These are phyloP conservation scores for Neohortaea acidophila DNA, from an alignment of 495 filamentous ascomycete species.

Conservation along the genomic window DNA sequence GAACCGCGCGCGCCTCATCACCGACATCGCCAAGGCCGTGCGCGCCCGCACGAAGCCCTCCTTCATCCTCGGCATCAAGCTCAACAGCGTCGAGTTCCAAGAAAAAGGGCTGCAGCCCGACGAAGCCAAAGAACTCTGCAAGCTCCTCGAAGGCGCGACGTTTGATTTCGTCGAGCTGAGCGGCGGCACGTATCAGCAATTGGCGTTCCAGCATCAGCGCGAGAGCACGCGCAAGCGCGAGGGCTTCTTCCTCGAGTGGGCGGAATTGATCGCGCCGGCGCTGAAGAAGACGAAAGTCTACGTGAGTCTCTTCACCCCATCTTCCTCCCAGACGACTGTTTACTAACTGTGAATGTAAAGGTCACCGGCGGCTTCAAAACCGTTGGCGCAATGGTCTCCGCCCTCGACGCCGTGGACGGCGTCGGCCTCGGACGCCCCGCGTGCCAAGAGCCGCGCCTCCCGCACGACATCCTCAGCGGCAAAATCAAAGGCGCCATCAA, in stretches of 20 bases:
- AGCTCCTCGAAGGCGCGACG: slow-evolving; percentile 35
- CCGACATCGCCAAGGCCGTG: slow-evolving; percentile 21
- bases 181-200: slow-evolving; percentile 47
- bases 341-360: too few relatives aligned
- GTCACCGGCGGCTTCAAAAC: slow-evolving; percentile 51
- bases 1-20: slow-evolving; percentile 27
- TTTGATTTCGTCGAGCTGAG: slow-evolving; percentile 54
- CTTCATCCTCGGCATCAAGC: slow-evolving; percentile 50
- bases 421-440: slow-evolving; percentile 41
- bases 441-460: slow-evolving; percentile 37
- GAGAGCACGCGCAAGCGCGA: slow-evolving; percentile 44
- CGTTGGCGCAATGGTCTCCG: slow-evolving; percentile 45
- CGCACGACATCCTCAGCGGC: slow-evolving; percentile 34
- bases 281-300: slow-evolving; percentile 40
- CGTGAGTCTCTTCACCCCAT: too few relatives aligned
- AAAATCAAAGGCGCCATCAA: slow-evolving; percentile 34
- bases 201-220: slow-evolving; percentile 37
- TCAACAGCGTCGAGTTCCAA: slow-evolving; percentile 58
- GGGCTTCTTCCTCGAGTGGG: slow-evolving; percentile 53
- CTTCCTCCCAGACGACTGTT: too few relatives aligned
- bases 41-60: slow-evolving; percentile 15
- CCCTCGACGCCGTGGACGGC: slow-evolving; percentile 38
- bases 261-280: slow-evolving; percentile 41
- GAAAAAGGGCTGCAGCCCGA: slow-evolving; percentile 40
- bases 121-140: slow-evolving; percentile 41